Conservation (phyloP, 2,329 filamentous ascomycete genomes). For the Cladophialophora chaetospira region DNA sequence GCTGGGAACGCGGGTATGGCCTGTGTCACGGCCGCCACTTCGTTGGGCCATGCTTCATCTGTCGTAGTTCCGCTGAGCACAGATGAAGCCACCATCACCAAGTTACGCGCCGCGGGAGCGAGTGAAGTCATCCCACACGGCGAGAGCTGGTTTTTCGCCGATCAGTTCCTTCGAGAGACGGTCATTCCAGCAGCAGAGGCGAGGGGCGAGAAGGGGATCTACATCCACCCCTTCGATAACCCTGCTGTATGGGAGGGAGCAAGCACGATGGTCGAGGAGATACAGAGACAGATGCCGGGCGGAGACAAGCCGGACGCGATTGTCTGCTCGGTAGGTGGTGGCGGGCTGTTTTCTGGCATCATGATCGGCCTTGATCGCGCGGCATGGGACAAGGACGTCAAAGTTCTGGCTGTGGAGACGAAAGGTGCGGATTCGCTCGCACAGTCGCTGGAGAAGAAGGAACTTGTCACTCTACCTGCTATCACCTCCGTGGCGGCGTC, state of each 20-base stretch:
- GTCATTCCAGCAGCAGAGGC: conserved; percentile 40
- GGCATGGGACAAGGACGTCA: conserved; percentile 36
- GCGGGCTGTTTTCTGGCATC: conserved; percentile 76
- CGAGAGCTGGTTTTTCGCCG: conserved; percentile 68
- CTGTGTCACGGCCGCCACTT: conserved; percentile 70
- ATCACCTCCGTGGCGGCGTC: conserved; percentile 77
- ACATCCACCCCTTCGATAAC: conserved; percentile 52
- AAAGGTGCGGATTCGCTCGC: conserved; percentile 70
- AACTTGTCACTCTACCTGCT: conserved; percentile 63
- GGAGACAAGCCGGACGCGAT: conserved; percentile 63
- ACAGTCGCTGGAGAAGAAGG: conserved; percentile 57
- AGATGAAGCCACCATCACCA: conserved; percentile 68
- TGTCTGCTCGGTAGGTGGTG: conserved; percentile 78
- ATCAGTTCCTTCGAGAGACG: conserved; percentile 63
- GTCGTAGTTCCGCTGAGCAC: conserved; percentile 72
- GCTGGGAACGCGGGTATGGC: conserved; percentile 86
- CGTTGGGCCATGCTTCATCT: conserved; percentile 67
- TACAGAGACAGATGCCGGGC: conserved; percentile 45
- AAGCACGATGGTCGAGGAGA: conserved; percentile 48
- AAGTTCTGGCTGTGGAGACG: conserved; percentile 75
- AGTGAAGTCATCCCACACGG: conserved; percentile 68
- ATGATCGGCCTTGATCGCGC: conserved; percentile 62
- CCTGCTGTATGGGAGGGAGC: conserved; percentile 50
- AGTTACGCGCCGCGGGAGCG: conserved; percentile 68
- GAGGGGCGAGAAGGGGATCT: conserved; percentile 45